Evolutionary conservation across 2,329 filamentous ascomycete genomes (phyloP), one percentile per base, ranked within the genome.

Genomic region (Calonectria ilicicola): DNA sequence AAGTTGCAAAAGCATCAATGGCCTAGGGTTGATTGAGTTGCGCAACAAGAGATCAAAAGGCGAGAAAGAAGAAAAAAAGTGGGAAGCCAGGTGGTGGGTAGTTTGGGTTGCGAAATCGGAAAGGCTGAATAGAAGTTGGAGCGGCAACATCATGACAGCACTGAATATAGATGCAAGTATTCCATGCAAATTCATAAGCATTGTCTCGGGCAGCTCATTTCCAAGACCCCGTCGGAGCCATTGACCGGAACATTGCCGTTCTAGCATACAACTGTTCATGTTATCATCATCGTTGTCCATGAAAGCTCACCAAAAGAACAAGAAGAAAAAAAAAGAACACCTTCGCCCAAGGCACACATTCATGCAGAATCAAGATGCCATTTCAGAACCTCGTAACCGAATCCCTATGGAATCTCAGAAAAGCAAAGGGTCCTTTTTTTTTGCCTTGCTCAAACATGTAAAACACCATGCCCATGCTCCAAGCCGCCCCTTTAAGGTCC

Each of bases 401-500:
- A 80, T 80, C 79, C 80, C 75, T 77, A 78, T 78, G 77, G 80
- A 80, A 81, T 79, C 79, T 79, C 77, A 76, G 75, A 78, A 81
- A 78, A 79, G 75, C 74, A 80, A 79, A 76, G 67, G 77, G 77
- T 76, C 65, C 75, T 56, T 74, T 74, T 74, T 73, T 74, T 71
- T 72, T 65, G 76, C 78, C 79, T 81, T 81, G 80, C 80, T 80
- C 74, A 80, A 80, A 81, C 79, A 81, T 80, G 80, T 80, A 81
- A 81, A 83, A 83, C 80, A 83, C 81, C 81, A 73, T 78, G 78
- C 80, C 81, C 80, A 82, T 83, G 81, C 81, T 82, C 80, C 81
- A 46, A 78, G 76, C 80, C 79, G 63, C 73, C 74, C 75, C 72
- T 62, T 72, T 66, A 56, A 53, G 42, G 76, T 73, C 69, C 70